Base-by-base conservation (phyloP, 208 protist genomes). In the Trypanosoma mega region DNA sequence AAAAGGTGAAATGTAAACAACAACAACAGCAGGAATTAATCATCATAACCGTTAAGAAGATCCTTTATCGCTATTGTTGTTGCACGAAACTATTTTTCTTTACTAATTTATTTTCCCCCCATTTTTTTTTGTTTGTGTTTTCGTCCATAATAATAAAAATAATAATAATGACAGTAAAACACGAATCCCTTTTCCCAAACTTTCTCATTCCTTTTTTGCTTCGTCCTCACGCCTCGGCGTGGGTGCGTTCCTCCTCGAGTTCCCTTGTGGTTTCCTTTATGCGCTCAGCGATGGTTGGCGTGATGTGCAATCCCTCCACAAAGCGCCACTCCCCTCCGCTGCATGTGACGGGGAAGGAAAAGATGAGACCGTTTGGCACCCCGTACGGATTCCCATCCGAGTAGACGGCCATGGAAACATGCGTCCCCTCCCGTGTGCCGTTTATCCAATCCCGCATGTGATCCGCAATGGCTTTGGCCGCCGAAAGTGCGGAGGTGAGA, bases 371-470 rank as follows among this genome's bases (percentile, higher is more conserved):
- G 20, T 78, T 70, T 14, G 79, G 70, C 30, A 98, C 76, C 31
- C 80, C 85, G 78, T 98, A 98, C 4, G 80, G 78, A 54, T 93
- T 94, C 39, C 87, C 90, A 68, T 91, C 85, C 9, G 85, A 95
- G 52, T 72, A 68, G 36, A 99, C 88, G 20, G 78, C 93, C 97
- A 99, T 99, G 2, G 90, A 97, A 5, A 98, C 94, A 54, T 75
- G 63, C 34, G 60, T 64, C 11, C 79, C 85, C 14, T 71, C 65
- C 5, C 65, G 77, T 8, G 85, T 92, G 45, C 82, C 81, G 7
- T 74, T 57, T 2, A 89, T 37, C 85, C 81, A 92, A 66, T 87
- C 85, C 24, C 76, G 85, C 23, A 85, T 53, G 63, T 92, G 85
- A 57, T 92, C 85, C 27, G 78, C 72, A 11, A 68, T 63, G 5